phyloP scores from a whole-genome alignment of 176 grass and related monocot species.

The Pontederia paniculata region DNA sequence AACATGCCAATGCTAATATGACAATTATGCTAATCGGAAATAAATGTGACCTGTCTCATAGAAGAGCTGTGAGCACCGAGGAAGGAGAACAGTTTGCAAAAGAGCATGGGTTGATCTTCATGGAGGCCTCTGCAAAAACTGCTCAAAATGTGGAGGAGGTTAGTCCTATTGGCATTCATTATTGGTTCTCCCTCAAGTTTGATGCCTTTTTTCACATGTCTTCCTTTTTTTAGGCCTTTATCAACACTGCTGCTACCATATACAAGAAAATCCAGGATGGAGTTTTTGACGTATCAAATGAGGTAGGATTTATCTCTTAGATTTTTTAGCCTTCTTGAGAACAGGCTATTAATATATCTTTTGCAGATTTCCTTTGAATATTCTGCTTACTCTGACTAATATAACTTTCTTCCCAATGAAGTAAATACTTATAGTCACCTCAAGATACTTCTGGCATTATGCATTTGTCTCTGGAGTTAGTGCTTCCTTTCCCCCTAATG shows the following conservation, averaged over 20 bases:
- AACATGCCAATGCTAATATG: conserved; percentile 69
- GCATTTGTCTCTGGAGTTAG: too few species aligned
- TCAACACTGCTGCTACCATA: conserved; percentile 56
- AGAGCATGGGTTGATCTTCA: conserved; percentile 64
- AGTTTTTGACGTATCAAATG: conserved; percentile 74
- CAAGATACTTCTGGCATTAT: too few species aligned
- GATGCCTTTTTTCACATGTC: neutral
- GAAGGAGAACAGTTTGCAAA: conserved; percentile 74
- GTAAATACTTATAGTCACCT: too few species aligned
- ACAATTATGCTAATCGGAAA: conserved; percentile 72
- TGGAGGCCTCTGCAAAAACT: conserved; percentile 73
- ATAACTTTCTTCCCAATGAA: too few species aligned
- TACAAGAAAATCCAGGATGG: conserved; percentile 83
- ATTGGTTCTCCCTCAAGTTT: neutral
- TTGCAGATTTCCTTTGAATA: too few species aligned
- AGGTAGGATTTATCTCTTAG: conserved; percentile 22
- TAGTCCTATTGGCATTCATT: neutral
- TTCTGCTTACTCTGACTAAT: too few species aligned
- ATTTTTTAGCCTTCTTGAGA: neutral
- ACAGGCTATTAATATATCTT: neutral
- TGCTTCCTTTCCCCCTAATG: too few species aligned
- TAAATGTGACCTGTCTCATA: conserved; percentile 57
- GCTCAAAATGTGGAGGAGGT: conserved; percentile 70
- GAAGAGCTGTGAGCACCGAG: conserved; percentile 56
- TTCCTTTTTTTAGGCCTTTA: conserved; percentile 36